Percentiles rank a stretch among this genome's conserved stretches.
Conservation (phyloP, 1,284 basidiomycete genomes). For the Trametes polyzona region DNA sequence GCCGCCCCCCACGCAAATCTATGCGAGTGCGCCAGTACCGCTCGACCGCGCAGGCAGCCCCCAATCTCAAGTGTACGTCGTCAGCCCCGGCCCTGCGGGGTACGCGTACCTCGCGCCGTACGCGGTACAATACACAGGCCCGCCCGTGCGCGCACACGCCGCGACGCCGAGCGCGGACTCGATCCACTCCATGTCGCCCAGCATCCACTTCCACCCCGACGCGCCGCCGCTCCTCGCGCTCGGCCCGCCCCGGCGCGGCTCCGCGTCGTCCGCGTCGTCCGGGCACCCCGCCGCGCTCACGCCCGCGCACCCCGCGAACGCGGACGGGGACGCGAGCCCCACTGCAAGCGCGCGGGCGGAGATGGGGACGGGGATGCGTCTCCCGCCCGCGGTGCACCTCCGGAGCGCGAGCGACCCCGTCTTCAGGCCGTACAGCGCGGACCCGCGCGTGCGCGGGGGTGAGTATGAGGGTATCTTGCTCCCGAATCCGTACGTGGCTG, state of each 20-base stretch:
- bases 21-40: background rate
- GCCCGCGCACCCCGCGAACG: background rate
- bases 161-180: conserved; percentile 32
- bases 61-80: background rate
- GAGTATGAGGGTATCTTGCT: conserved; percentile 13
- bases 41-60: background rate
- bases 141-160: conserved; percentile 21
- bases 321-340: background rate
- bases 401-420: conserved; percentile 23
- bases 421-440: conserved; percentile 25
- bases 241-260: background rate
- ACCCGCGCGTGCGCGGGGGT: conserved; percentile 11
- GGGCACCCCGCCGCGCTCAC: conserved; percentile 5
- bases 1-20: background rate
- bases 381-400: conserved; percentile 20
- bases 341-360: background rate
- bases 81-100: background rate
- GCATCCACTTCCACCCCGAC: conserved; percentile 29
- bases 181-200: conserved; percentile 34
- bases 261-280: no score
- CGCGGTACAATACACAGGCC: conserved; percentile 7
- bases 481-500: conserved; percentile 28
- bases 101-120: conserved; percentile 6
- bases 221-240: background rate
- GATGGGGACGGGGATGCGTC: background rate